Conservation (phyloP, 305 asterid species). For the Solanum chacoense region DNA sequence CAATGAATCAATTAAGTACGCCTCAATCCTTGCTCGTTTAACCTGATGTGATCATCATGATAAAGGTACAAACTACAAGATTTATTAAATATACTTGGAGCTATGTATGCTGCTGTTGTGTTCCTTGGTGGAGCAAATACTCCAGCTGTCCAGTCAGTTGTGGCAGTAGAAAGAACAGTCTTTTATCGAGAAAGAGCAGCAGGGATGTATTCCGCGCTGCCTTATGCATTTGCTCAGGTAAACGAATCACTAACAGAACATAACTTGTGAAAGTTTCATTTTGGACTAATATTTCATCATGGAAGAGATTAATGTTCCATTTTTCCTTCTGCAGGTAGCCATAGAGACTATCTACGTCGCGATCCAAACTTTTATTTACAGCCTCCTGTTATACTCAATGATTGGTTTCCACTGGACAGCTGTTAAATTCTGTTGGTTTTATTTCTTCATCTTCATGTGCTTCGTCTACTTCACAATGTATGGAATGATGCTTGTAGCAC, state of each 20-base stretch:
- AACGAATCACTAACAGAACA: background rate
- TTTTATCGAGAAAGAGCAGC: constrained; percentile 40
- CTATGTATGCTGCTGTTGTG: constrained; percentile 39
- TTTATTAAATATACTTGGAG: constrained; percentile 29
- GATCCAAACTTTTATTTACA: constrained; percentile 61
- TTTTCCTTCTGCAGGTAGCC: constrained; percentile 41
- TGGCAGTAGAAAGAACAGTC: constrained; percentile 36
- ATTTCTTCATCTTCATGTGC: constrained; percentile 70
- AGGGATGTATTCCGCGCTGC: constrained; percentile 35
- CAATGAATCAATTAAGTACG: background rate
- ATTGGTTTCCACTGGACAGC: constrained; percentile 72
- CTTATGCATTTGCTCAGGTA: constrained; percentile 85
- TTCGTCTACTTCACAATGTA: constrained; percentile 79
- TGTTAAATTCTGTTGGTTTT: constrained; percentile 69
- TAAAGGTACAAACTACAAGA: constrained; percentile 29
- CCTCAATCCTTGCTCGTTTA: background rate
- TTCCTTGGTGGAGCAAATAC: constrained; percentile 46
- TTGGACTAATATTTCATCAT: background rate
- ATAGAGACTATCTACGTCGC: constrained; percentile 58
- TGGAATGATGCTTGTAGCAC: constrained; percentile 96
- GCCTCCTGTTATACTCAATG: constrained; percentile 74
- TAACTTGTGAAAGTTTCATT: background rate
- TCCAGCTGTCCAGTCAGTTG: constrained; percentile 33
- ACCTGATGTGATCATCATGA: background rate
- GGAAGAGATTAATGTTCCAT: background rate